Conservation (phyloP, 371 early-diverging fungal species). For the Coemansia sp. region DNA sequence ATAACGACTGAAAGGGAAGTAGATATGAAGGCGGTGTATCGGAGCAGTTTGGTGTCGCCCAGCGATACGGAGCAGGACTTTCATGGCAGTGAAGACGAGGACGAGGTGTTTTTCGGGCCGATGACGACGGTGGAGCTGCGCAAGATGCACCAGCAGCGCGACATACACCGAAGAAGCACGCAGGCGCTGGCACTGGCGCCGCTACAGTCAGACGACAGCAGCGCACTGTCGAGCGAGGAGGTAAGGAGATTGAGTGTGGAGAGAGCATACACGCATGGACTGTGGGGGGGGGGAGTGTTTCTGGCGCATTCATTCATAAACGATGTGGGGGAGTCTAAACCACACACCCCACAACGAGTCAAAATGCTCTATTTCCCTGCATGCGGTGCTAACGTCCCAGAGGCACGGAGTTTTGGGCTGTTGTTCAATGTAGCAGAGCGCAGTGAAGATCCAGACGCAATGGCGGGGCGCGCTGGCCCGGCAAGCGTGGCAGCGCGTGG, state of each 20-base stretch:
- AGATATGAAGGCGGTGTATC: neutral
- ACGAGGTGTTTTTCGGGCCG: slow-evolving; percentile 47
- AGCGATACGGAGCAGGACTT: slow-evolving; percentile 7
- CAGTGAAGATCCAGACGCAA: slow-evolving; percentile 13
- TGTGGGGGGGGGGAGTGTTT: too few relatives aligned
- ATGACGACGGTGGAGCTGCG: slow-evolving; percentile 21
- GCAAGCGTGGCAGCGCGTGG: too few relatives aligned
- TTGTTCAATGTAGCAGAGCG: slow-evolving; percentile 2
- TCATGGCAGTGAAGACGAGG: slow-evolving; percentile 17
- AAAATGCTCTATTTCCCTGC: neutral
- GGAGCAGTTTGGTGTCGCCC: slow-evolving; percentile 11
- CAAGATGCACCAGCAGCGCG: slow-evolving; percentile 7
- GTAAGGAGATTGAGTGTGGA: neutral
- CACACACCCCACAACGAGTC: too few relatives aligned
- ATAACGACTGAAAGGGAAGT: neutral
- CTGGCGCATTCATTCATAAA: too few relatives aligned
- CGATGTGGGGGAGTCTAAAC: too few relatives aligned
- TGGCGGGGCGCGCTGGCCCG: slow-evolving; percentile 7
- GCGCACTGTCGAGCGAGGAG: neutral
- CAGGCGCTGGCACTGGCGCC: slow-evolving; percentile 21
- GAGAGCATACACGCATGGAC: neutral
- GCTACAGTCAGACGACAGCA: neutral
- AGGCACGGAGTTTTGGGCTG: neutral
- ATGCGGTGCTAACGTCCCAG: neutral
- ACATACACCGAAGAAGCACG: slow-evolving; percentile 21